phyloP scores from a whole-genome alignment of 306 rosid genomes.

The Malus fusca region DNA sequence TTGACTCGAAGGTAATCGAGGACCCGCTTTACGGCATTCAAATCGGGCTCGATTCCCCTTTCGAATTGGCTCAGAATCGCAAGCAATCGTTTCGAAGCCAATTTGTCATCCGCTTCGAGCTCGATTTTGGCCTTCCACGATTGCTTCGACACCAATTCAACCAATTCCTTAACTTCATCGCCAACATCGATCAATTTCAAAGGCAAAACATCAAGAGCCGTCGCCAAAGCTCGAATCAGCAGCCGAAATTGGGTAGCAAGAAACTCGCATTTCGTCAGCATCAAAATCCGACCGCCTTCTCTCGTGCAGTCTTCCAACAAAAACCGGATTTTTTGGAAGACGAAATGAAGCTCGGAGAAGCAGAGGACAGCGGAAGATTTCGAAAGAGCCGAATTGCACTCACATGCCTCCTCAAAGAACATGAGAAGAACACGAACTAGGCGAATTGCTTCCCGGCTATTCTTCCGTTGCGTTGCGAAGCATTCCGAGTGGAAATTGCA shows the following conservation, averaged over 20 bases:
- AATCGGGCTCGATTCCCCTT: constrained; percentile 46
- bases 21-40: constrained; percentile 13
- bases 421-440: constrained; percentile 36
- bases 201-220: constrained; percentile 60
- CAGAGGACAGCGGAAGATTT: constrained; percentile 29
- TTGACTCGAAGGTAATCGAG: constrained; percentile 42
- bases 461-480: constrained; percentile 46
- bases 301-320: constrained; percentile 54
- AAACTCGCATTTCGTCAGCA: constrained; percentile 44
- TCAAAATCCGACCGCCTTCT: constrained; percentile 35
- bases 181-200: constrained; percentile 25
- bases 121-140: constrained; percentile 40
- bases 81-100: constrained; percentile 8
- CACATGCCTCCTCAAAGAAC: constrained; percentile 54
- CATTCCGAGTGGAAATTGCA: constrained; percentile 27
- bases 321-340: constrained; percentile 52
- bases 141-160: constrained; percentile 49
- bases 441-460: constrained; percentile 59
- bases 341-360: constrained; percentile 63
- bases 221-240: constrained; percentile 36
- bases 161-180: constrained; percentile 57
- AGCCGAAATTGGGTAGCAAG: constrained; percentile 40
- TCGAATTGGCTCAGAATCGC: constrained; percentile 37
- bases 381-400: neutral
- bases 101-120: constrained; percentile 34